Conservation (phyloP, 2,329 filamentous ascomycete genomes). For the Fusarium pseudograminearum region DNA sequence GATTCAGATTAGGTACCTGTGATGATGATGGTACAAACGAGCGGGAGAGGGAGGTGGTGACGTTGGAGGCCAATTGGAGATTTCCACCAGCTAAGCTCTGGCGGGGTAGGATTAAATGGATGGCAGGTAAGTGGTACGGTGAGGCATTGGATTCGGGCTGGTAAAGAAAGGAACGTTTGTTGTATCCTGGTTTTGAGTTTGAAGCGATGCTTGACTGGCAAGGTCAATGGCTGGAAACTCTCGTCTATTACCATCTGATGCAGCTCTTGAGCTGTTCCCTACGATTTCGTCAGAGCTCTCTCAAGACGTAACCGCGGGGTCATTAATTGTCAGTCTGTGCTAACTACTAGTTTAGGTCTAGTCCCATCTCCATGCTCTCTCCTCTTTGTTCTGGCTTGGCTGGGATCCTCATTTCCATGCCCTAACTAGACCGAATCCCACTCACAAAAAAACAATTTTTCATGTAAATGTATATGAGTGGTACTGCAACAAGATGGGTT, state of each 20-base stretch:
- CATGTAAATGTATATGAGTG: not conserved
- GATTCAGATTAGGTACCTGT: not conserved
- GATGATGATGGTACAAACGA: not conserved
- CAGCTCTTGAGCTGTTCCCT: not conserved
- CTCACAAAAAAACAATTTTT: constrained; percentile 40
- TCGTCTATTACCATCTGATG: constrained; percentile 3
- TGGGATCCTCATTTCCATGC: constrained; percentile 22
- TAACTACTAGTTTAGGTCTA: constrained; percentile 4
- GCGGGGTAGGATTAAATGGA: constrained; percentile 34
- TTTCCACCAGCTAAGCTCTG: constrained; percentile 34
- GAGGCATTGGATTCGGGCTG: constrained; percentile 1
- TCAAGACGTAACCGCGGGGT: constrained; percentile 23
- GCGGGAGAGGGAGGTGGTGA: constrained; percentile 4
- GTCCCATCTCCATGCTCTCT: not conserved
- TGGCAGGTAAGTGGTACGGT: not conserved
- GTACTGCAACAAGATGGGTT: constrained; percentile 35
- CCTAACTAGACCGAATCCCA: constrained; percentile 37
- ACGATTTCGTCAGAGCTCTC: constrained; percentile 13
- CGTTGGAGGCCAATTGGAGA: constrained; percentile 17
- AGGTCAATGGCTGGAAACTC: not conserved
- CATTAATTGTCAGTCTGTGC: constrained; percentile 5
- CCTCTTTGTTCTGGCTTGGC: constrained; percentile 11
- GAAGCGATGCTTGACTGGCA: not conserved
- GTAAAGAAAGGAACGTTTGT: not conserved
- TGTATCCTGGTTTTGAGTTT: constrained; percentile 13